phyloP scores from a whole-genome alignment of 1,139 yeast genomes.

The Candida albicans region DNA sequence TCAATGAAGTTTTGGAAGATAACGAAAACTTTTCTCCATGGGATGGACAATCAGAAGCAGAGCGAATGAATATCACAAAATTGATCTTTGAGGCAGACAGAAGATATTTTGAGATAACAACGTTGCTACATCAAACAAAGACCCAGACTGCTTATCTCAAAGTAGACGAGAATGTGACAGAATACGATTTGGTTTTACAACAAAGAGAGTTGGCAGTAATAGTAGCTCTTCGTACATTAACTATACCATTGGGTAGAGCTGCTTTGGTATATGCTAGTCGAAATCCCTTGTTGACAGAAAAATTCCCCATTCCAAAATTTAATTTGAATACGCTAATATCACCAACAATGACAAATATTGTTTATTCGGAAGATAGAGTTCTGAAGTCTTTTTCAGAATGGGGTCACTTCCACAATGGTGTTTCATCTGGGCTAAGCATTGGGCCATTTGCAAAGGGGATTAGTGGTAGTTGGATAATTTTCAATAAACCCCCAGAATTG shows the following conservation, averaged over 20 bases:
- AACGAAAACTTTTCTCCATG: constrained; percentile 54
- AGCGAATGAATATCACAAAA: constrained; percentile 63
- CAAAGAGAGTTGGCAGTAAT: constrained; percentile 67
- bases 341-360: constrained; percentile 67
- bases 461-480: constrained; percentile 89
- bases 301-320: constrained; percentile 75
- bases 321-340: constrained; percentile 66
- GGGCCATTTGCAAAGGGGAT: constrained; percentile 69
- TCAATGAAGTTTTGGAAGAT: constrained; percentile 46
- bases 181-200: constrained; percentile 54
- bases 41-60: constrained; percentile 71
- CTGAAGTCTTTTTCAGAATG: constrained; percentile 59
- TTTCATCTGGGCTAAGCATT: constrained; percentile 79
- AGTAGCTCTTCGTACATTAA: constrained; percentile 70
- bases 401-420: constrained; percentile 95
- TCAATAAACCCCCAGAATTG: constrained; percentile 71
- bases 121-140: constrained; percentile 67
- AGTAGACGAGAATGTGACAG: constrained; percentile 42
- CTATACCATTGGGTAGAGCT: constrained; percentile 78
- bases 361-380: constrained; percentile 56
- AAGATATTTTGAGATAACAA: constrained; percentile 75
- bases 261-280: constrained; percentile 70
- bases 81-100: constrained; percentile 76
- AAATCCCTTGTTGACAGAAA: constrained; percentile 80
- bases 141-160: constrained; percentile 52